Conservation (phyloP, 192 early-diverging fungal species). For the Gigaspora rosea region DNA sequence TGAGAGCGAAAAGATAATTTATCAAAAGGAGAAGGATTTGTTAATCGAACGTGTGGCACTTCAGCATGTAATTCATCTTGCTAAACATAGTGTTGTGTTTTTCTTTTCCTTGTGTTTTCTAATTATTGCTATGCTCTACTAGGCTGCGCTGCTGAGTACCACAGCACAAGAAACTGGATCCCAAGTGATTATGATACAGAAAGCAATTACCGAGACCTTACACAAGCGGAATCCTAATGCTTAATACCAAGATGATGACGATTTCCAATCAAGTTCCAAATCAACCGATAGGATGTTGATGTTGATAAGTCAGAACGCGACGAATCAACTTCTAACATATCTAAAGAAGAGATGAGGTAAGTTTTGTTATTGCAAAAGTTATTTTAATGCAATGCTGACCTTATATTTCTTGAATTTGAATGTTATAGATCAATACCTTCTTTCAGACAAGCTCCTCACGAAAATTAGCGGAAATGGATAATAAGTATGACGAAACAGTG, state of each 20-base stretch:
- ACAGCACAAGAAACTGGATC: conserved; percentile 10
- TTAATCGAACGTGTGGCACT: background rate
- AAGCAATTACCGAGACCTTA: conserved; percentile 11
- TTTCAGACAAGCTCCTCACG: no score
- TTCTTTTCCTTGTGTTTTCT: conserved; percentile 8
- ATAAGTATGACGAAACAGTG: no score
- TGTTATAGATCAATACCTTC: no score
- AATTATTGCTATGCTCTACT: background rate
- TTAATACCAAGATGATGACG: conserved; percentile 1
- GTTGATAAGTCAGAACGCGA: no score
- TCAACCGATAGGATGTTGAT: no score
- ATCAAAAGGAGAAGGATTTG: conserved; percentile 2
- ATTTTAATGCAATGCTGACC: no score
- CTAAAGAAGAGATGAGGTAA: no score
- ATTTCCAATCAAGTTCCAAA: background rate
- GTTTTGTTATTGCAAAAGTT: no score
- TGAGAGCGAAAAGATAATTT: conserved; percentile 8
- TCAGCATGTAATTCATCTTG: conserved; percentile 6
- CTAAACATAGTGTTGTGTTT: background rate
- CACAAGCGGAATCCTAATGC: background rate
- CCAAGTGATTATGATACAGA: background rate
- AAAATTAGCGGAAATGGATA: no score
- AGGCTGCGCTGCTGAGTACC: background rate
- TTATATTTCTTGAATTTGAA: no score
- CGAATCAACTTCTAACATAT: no score